Evolutionary conservation across 1,139 yeast genomes (phyloP), one percentile per base, ranked within the genome.

Genomic region (Saccharomyces hybrid): DNA sequence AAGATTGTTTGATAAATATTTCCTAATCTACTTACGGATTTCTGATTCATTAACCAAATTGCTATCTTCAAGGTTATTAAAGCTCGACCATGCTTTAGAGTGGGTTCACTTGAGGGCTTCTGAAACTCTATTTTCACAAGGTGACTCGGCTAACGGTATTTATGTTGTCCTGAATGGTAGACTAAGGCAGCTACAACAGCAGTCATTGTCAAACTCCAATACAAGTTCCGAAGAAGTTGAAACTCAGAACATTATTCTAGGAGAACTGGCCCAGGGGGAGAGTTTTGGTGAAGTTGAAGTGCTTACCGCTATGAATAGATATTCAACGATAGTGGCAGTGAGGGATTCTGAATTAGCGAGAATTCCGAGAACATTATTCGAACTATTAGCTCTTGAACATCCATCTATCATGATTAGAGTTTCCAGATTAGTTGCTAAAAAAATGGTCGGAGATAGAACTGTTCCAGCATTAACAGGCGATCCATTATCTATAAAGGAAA

Each of bases 201-300:
- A 53, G 20, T 25, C 29, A 16, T 26, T 38, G 16, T 44, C 44
- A 16, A 53, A 48, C 29, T 32, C 16, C 14, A 38, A n/a, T 20
- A 47, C 31, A 14, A 23, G n/a, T 13, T 31, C 47, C 20, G 49
- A 38, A 25, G 27, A 31, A 9, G 53, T 23, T 34, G 5, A 70
- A 70, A 47, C 59, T 67, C 48, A 58, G 34, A 46, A 55, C 47
- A 55, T 57, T 14, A 77, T 83, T 0, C 62, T 85, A 20, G 88
- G 88, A 2, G 99, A 93, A 65, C 84, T 83, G 65, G 96, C 97
- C 0, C 96, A 90, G 67, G 98, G 98, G 3, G 95, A 88, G 62
- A 87, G 96, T 52, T 81, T 93, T 57, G 99, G 99, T 3, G 99
- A 93, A 70, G 85, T 93, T 13, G 99, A 93, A 67, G 97, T 93